Evolutionary conservation across 176 grass and related monocot species (phyloP).

Genomic region (Oryza officinalis): DNA sequence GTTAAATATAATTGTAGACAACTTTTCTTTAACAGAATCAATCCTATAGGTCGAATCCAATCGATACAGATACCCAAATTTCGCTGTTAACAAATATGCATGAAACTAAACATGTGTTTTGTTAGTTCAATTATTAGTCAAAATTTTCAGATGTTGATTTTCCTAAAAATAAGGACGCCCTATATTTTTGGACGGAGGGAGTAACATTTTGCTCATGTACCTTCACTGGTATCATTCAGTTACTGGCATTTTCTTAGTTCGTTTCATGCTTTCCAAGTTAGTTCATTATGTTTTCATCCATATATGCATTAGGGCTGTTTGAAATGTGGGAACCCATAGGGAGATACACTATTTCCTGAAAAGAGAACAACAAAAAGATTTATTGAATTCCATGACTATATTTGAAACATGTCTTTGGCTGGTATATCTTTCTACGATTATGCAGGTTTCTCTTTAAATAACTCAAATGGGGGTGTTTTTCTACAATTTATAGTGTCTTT

Average conservation of each 20-base stretch:
- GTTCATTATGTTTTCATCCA: slow-evolving; percentile 18
- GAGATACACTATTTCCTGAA: neutral
- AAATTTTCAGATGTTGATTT: too few relatives aligned
- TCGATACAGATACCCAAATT: too few relatives aligned
- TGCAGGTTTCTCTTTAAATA: slow-evolving; percentile 18
- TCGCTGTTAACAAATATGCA: too few relatives aligned
- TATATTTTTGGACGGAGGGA: too few relatives aligned
- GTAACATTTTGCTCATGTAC: neutral
- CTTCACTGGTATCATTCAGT: slow-evolving; percentile 1
- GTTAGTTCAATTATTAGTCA: too few relatives aligned
- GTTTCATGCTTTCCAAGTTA: slow-evolving; percentile 1
- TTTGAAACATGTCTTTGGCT: neutral
- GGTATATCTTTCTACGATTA: neutral
- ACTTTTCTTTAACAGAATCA: too few relatives aligned
- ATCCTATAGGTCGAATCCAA: too few relatives aligned
- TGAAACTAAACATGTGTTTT: too few relatives aligned
- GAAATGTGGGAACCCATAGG: neutral
- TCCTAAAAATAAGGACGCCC: too few relatives aligned
- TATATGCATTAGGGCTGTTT: neutral
- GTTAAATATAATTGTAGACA: too few relatives aligned
- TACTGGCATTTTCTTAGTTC: slow-evolving; percentile 16
- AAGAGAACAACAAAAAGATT: neutral
- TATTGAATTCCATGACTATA: neutral
- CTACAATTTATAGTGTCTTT: slow-evolving; percentile 34
- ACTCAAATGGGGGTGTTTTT: neutral